Conservation (phyloP, 768 basidiomycete species). For the Dendrothele bispora region DNA sequence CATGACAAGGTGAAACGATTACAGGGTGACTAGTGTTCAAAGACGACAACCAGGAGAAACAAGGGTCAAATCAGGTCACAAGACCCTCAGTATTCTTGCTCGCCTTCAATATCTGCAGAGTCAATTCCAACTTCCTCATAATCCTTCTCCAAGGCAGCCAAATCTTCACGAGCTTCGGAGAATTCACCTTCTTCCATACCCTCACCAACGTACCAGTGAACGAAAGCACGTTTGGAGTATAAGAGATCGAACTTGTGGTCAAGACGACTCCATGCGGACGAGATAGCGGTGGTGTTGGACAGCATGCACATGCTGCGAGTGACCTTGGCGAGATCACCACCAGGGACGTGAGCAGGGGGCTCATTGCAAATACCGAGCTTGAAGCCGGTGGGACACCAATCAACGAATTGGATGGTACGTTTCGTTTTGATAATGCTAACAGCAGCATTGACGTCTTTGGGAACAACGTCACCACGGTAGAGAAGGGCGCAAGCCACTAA, state of each 20-base stretch:
- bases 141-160: constrained; percentile 95
- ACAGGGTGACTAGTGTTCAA: constrained; percentile 1
- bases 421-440: constrained; percentile 96
- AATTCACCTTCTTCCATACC: constrained; percentile 99
- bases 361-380: constrained; percentile 99
- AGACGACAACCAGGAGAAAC: background rate
- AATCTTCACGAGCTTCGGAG: constrained; percentile 96
- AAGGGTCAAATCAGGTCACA: background rate
- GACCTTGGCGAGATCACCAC: constrained; percentile 93
- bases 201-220: constrained; percentile 96
- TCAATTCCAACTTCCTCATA: constrained; percentile 88
- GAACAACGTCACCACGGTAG: constrained; percentile 95
- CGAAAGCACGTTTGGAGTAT: constrained; percentile 93
- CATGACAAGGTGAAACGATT: constrained; percentile 3
- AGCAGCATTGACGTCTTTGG: constrained; percentile 93
- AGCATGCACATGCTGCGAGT: constrained; percentile 97
- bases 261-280: constrained; percentile 89
- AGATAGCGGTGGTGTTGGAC: constrained; percentile 93
- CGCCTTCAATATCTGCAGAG: constrained; percentile 72
- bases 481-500: constrained; percentile 88
- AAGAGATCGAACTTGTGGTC: constrained; percentile 99
- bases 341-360: constrained; percentile 87
- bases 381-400: constrained; percentile 98
- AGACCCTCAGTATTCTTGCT: constrained; percentile 50
- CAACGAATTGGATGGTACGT: constrained; percentile 96